These are phyloP conservation scores for Candolleomyces aberdarensis DNA, from an alignment of 768 basidiomycete species.

Conservation along the genomic window DNA sequence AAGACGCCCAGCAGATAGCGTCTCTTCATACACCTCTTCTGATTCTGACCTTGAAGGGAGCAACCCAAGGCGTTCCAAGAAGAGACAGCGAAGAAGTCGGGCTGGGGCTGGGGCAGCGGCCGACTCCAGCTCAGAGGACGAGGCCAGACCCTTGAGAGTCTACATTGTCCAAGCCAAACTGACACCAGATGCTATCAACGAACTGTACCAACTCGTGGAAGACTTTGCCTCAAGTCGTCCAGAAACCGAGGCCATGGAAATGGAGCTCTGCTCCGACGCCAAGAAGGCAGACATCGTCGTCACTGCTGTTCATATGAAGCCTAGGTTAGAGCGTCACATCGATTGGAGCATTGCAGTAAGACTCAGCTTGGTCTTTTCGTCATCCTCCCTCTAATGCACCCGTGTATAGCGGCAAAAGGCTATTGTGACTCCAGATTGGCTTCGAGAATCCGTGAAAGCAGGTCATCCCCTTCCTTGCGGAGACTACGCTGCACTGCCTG, in stretches of 20 bases:
- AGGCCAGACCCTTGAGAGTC: slow-evolving; percentile 19
- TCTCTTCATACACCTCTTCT: not conserved
- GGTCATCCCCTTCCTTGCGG: slow-evolving; percentile 46
- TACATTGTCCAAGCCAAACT: slow-evolving; percentile 40
- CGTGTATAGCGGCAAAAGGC: slow-evolving; percentile 54
- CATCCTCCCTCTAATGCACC: slow-evolving; percentile 3
- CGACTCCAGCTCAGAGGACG: slow-evolving; percentile 5
- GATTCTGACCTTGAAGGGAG: not conserved
- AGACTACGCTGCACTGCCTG: slow-evolving; percentile 53
- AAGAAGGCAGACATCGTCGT: slow-evolving; percentile 62
- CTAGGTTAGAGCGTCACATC: slow-evolving; percentile 68
- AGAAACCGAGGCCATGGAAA: slow-evolving; percentile 8
- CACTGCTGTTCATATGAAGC: slow-evolving; percentile 62
- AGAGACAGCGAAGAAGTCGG: not conserved
- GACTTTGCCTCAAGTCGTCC: slow-evolving; percentile 3
- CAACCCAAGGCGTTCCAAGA: not conserved
- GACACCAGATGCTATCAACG: slow-evolving; percentile 25
- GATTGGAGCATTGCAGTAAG: slow-evolving; percentile 63
- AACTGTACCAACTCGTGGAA: slow-evolving; percentile 37
- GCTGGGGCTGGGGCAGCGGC: slow-evolving; percentile 1
- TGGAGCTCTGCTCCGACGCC: slow-evolving; percentile 35
- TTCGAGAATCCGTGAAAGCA: slow-evolving; percentile 51
- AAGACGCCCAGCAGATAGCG: not conserved
- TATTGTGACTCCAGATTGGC: slow-evolving; percentile 72
- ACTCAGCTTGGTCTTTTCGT: not conserved